Conservation (phyloP, 2,329 filamentous ascomycete species). For the Talaromyces atroroseus region DNA sequence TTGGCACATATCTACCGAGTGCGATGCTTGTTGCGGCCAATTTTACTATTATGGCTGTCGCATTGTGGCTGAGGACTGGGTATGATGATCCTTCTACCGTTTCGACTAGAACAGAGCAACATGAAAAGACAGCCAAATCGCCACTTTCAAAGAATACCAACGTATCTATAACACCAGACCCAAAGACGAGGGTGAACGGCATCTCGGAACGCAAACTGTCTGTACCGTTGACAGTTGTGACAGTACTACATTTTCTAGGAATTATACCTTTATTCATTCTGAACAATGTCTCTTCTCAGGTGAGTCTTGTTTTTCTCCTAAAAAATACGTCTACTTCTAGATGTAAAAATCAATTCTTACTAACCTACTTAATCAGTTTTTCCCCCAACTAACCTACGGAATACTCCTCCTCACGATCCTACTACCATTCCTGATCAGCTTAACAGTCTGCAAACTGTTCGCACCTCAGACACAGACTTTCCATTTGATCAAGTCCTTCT, state of each 20-base stretch:
- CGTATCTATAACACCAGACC: constrained; percentile 8
- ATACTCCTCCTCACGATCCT: constrained; percentile 53
- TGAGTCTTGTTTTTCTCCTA: too few relatives aligned
- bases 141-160: constrained; percentile 16
- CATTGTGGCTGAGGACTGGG: constrained; percentile 88
- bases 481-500: constrained; percentile 80
- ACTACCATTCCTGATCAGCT: constrained; percentile 55
- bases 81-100: constrained; percentile 32
- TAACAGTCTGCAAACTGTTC: constrained; percentile 47
- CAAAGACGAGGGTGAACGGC: constrained; percentile 18
- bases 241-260: constrained; percentile 68
- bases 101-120: constrained; percentile 10
- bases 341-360: too few relatives aligned
- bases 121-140: constrained; percentile 18
- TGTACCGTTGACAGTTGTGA: constrained; percentile 63
- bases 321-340: too few relatives aligned
- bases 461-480: constrained; percentile 63
- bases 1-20: constrained; percentile 92
- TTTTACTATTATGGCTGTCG: constrained; percentile 92
- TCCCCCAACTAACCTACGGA: constrained; percentile 53
- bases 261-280: constrained; percentile 80
- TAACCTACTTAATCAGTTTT: constrained; percentile 43
- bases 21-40: constrained; percentile 96
- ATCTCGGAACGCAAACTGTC: constrained; percentile 37
- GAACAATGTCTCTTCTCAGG: constrained; percentile 63